Conservation (phyloP, 768 basidiomycete species). For the Suillus hirtellus region DNA sequence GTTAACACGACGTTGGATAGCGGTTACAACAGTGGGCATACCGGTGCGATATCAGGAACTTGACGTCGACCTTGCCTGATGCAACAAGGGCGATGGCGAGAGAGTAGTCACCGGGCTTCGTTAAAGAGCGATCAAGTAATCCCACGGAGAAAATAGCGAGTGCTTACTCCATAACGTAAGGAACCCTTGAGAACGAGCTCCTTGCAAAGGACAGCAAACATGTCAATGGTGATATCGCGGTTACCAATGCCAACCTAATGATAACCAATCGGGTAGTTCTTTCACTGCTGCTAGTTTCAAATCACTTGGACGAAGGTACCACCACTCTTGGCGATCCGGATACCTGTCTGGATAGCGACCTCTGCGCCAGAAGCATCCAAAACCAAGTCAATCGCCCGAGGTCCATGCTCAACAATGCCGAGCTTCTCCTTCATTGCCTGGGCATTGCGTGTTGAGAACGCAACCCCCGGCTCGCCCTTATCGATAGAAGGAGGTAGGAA, state of each 20-base stretch:
- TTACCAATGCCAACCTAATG: constrained; percentile 82
- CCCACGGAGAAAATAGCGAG: background rate
- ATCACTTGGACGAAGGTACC: constrained; percentile 71
- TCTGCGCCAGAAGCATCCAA: constrained; percentile 93
- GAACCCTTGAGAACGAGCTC: constrained; percentile 84
- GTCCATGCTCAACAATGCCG: constrained; percentile 69
- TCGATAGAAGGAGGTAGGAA: constrained; percentile 61
- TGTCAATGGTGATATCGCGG: constrained; percentile 71
- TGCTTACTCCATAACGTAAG: constrained; percentile 80
- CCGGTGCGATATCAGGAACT: constrained; percentile 87
- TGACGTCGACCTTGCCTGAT: constrained; percentile 80
- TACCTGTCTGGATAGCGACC: constrained; percentile 84
- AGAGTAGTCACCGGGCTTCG: constrained; percentile 79
- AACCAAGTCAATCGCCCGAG: constrained; percentile 76
- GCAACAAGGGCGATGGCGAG: constrained; percentile 83
- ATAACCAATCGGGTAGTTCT: background rate
- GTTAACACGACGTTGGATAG: constrained; percentile 1
- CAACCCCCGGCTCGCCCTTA: constrained; percentile 63
- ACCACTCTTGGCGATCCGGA: constrained; percentile 73
- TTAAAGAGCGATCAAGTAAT: constrained; percentile 5
- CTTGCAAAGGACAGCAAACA: constrained; percentile 69
- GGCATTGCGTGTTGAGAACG: constrained; percentile 75
- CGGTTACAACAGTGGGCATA: constrained; percentile 31
- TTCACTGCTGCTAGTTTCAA: constrained; percentile 2
- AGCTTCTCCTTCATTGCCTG: constrained; percentile 63